phyloP scores from a whole-genome alignment of 768 basidiomycete genomes.

The Leccinum subgranulosum region DNA sequence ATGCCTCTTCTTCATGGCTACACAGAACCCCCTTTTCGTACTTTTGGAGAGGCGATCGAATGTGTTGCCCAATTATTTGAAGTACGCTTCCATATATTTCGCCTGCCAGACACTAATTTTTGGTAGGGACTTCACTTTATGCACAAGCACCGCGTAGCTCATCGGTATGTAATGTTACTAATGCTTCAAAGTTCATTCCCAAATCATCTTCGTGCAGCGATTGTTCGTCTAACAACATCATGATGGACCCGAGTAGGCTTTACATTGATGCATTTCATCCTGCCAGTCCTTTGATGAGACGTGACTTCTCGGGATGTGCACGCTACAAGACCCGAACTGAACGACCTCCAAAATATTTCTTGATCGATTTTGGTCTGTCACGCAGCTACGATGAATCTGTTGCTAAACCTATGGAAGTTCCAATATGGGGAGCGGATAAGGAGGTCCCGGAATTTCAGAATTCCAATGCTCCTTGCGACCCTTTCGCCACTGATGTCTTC shows the following conservation, averaged over 20 bases:
- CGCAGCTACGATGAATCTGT: background rate
- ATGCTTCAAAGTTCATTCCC: background rate
- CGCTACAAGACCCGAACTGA: no score
- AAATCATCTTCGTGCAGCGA: background rate
- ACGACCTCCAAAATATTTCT: no score
- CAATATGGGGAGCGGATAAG: background rate
- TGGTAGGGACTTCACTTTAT: background rate
- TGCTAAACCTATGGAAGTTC: background rate
- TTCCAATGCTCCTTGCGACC: background rate
- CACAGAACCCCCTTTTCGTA: background rate
- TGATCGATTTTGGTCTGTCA: background rate
- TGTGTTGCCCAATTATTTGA: background rate
- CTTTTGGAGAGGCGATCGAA: background rate
- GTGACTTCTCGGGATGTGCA: background rate
- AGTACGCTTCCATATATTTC: background rate
- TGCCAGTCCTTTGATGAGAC: background rate
- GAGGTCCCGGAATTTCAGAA: background rate
- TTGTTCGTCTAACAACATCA: background rate
- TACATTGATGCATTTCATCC: background rate
- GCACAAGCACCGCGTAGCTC: background rate
- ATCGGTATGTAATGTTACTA: background rate
- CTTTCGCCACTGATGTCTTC: background rate
- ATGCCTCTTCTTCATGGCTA: constrained; percentile 34
- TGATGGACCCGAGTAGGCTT: background rate
- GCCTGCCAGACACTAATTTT: no score